These are phyloP conservation scores for Neostapfia colusana DNA, from an alignment of 176 grass and related monocot genomes.

Conservation along the genomic window DNA sequence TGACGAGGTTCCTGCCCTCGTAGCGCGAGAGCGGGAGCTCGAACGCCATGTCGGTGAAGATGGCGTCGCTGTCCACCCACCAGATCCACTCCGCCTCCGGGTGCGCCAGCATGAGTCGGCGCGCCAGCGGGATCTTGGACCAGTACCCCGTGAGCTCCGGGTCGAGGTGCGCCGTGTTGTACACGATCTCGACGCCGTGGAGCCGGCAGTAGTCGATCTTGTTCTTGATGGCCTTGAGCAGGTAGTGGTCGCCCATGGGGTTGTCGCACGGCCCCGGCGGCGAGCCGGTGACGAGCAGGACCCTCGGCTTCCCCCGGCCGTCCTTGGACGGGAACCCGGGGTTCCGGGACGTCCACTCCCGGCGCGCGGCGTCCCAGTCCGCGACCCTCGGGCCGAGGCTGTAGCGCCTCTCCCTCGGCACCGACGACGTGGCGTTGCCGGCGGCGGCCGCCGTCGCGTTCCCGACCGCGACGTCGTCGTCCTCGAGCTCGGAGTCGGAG, in stretches of 20 bases:
- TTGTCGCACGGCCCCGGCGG: slow-evolving; percentile 69
- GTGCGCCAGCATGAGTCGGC: slow-evolving; percentile 72
- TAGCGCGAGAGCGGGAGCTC: slow-evolving; percentile 60
- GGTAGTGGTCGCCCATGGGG: slow-evolving; percentile 73
- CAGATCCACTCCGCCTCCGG: slow-evolving; percentile 89
- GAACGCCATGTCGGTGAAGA: slow-evolving; percentile 87
- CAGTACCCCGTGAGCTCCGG: slow-evolving; percentile 56
- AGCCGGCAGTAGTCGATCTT: slow-evolving; percentile 89
- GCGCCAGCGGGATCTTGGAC: slow-evolving; percentile 64
- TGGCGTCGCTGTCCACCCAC: slow-evolving; percentile 81
- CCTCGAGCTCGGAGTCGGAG: slow-evolving; percentile 61
- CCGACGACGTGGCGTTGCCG: slow-evolving; percentile 12
- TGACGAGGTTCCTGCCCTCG: slow-evolving; percentile 52
- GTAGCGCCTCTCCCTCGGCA: slow-evolving; percentile 45
- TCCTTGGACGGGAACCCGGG: no score
- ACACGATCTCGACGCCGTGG: slow-evolving; percentile 77
- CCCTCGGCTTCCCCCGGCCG: slow-evolving; percentile 29
- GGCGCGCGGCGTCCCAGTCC: slow-evolving; percentile 53
- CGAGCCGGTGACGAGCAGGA: slow-evolving; percentile 69
- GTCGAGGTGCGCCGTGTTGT: slow-evolving; percentile 64
- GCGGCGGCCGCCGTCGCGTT: not conserved
- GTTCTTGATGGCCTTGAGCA: slow-evolving; percentile 76
- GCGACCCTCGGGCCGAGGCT: slow-evolving; percentile 44
- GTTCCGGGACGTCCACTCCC: slow-evolving; percentile 32
- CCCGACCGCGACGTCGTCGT: not conserved